Conservation (phyloP, 768 basidiomycete genomes). For the Udeniomyces megalosporus region DNA sequence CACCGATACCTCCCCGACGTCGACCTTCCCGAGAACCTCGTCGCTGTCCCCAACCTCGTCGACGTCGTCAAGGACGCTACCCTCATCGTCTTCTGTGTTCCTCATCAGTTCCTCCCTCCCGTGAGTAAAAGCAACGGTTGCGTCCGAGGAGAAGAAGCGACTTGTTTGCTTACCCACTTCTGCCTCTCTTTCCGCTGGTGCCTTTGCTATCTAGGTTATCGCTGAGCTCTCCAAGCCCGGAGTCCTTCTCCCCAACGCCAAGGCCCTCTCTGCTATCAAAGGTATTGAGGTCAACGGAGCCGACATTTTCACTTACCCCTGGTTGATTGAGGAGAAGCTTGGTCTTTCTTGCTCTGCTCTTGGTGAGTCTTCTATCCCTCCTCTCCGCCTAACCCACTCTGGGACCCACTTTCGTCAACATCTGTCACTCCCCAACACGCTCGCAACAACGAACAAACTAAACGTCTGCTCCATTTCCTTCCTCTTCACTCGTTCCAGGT, state of each 20-base stretch:
- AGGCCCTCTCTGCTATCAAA: constrained; percentile 36
- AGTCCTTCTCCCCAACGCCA: constrained; percentile 26
- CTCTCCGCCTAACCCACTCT: neutral
- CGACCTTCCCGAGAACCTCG: constrained; percentile 31
- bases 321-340: constrained; percentile 32
- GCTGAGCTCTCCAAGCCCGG: constrained; percentile 16
- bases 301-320: constrained; percentile 34
- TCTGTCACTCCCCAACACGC: neutral
- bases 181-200: neutral
- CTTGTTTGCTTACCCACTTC: neutral
- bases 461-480: too few species aligned
- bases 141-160: neutral
- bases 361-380: constrained; percentile 14
- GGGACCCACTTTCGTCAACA: neutral
- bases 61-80: constrained; percentile 34
- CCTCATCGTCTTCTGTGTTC: constrained; percentile 34
- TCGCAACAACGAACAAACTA: too few species aligned
- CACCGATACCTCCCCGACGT: constrained; percentile 25
- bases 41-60: constrained; percentile 33
- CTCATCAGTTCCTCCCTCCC: constrained; percentile 30
- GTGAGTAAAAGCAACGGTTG: too few species aligned
- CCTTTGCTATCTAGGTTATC: too few species aligned
- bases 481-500: neutral
- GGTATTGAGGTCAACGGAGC: constrained; percentile 34
- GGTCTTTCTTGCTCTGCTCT: constrained; percentile 33